These are phyloP conservation scores for Rhazya stricta DNA, from an alignment of 257 asterid genomes.

Conservation along the genomic window DNA sequence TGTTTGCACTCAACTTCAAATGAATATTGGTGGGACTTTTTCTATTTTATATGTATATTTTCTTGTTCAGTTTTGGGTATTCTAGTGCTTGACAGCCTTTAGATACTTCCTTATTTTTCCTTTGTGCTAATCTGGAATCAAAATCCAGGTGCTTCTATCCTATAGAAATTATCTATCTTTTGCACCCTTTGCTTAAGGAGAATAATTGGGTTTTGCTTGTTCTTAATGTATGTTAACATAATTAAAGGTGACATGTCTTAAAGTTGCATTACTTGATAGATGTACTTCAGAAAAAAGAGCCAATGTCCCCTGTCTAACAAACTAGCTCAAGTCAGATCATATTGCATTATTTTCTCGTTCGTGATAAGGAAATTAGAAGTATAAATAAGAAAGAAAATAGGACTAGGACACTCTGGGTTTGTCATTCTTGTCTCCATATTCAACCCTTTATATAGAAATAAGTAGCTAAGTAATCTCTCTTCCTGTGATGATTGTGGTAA, in stretches of 20 bases:
- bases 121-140: not conserved
- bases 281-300: not conserved
- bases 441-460: too few relatives aligned
- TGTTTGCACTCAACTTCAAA: not conserved
- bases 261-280: not conserved
- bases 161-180: not conserved
- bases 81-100: slow-evolving; percentile 3
- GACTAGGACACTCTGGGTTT: not conserved
- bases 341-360: not conserved
- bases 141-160: not conserved
- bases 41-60: not conserved
- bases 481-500: slow-evolving; percentile 3
- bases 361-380: too few relatives aligned
- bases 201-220: not conserved
- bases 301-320: not conserved
- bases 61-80: not conserved
- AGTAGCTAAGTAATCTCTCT: too few relatives aligned
- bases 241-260: too few relatives aligned
- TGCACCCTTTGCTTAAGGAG: not conserved
- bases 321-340: not conserved
- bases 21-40: not conserved
- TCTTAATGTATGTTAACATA: not conserved
- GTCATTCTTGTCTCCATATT: not conserved
- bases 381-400: not conserved
- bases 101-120: not conserved